Conservation (phyloP, 1,139 yeast species). For the Scheffersomyces lignicola region DNA sequence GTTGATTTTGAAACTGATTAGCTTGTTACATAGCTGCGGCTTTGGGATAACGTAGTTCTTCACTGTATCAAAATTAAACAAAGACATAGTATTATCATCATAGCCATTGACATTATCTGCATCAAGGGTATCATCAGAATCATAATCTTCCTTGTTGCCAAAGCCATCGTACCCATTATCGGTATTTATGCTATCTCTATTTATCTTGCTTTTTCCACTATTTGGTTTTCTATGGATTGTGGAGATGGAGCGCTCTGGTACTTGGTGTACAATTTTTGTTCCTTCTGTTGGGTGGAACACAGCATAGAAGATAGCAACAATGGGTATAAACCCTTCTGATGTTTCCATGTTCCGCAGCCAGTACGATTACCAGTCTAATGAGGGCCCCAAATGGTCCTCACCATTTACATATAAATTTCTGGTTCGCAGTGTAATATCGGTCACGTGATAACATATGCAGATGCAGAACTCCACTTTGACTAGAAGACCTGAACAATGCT, state of each 20-base stretch:
- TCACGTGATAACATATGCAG: too few relatives aligned
- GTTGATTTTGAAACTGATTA: conserved; percentile 72
- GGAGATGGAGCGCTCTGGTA: conserved; percentile 64
- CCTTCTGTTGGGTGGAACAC: conserved; percentile 96
- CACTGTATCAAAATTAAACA: conserved; percentile 80
- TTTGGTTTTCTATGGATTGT: conserved; percentile 10
- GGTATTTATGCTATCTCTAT: conserved; percentile 11
- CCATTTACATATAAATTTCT: too few relatives aligned
- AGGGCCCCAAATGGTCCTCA: too few relatives aligned
- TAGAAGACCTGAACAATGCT: too few relatives aligned
- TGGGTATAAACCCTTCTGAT: conserved; percentile 73
- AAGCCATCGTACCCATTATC: conserved; percentile 1
- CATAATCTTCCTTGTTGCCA: not conserved
- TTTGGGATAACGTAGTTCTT: conserved; percentile 93
- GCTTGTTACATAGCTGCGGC: conserved; percentile 81
- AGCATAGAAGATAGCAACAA: conserved; percentile 83
- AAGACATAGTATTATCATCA: conserved; percentile 23
- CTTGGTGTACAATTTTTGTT: conserved; percentile 89
- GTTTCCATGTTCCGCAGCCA: conserved; percentile 38
- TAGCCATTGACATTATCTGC: conserved; percentile 8
- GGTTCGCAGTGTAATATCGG: too few relatives aligned
- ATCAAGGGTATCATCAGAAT: not conserved
- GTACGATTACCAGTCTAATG: too few relatives aligned
- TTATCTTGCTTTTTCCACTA: conserved; percentile 20
- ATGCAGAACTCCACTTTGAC: too few relatives aligned